Base-by-base conservation (phyloP, 768 basidiomycete genomes). In the Mycena albidolilacea region DNA sequence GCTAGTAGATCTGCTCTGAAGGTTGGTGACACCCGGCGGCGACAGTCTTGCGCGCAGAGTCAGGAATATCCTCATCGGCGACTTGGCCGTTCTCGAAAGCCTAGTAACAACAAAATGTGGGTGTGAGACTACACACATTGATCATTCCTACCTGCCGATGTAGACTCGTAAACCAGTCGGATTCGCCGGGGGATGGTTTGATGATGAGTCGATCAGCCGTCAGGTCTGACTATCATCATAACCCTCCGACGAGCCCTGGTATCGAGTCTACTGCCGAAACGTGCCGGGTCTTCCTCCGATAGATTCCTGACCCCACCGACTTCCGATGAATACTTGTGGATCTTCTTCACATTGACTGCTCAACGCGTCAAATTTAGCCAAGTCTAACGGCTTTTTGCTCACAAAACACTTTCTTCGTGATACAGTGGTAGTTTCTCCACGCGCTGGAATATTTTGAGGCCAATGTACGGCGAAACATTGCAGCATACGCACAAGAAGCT, bases 381-480 rank as follows among this genome's bases (percentile, higher is more conserved):
- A 30, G 4, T 30, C 4, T 30, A 30, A 30, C 30, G 30, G 30
- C 41, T 9, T 43, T 43, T 43, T 43, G 41, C 8, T 8, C 30
- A 30, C 30, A 30, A 30, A 30, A 30, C 30, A 30, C 30, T 30
- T 30, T 30, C 30, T 4, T n/a, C 7, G 6, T 43, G 10, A 43
- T 14, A 79, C 96, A 97, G 21, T 95, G 95, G 95, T 95, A 98
- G 78, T 98, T 96, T 74, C 95, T 90, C 95, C 95, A 97, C 43
- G 86, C 80, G 78, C 94, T 95, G 6, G 8, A 5, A 59, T 37
- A 11, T 30, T 19, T 61, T 65, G 38, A 52, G 55, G 38, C 38
- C 23, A 52, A 64, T 67, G 10, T 57, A n/a, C 17, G 7, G 21
- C 30, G 54, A 3, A 30, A 30, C 19, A 23, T 52, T 43, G 54